Percentiles rank a stretch among this genome's conserved stretches.
These are phyloP conservation scores for Tolypocladium sp. DNA, from an alignment of 2,329 filamentous ascomycete species.

Conservation along the genomic window DNA sequence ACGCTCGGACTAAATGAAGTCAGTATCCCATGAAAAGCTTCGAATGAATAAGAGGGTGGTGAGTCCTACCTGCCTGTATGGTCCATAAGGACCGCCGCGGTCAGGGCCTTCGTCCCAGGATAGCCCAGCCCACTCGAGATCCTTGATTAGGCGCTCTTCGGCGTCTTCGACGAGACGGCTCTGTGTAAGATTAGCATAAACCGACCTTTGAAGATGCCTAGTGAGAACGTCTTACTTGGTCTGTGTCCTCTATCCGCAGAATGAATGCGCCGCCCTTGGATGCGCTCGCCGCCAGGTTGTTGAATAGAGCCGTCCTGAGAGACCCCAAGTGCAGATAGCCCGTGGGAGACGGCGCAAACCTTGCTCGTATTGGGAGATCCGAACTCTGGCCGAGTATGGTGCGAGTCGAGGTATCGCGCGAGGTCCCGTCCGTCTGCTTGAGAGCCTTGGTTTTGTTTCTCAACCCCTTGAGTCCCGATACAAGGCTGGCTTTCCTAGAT, in stretches of 20 bases:
- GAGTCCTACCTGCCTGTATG: slow-evolving; percentile 66
- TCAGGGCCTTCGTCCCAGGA: slow-evolving; percentile 92
- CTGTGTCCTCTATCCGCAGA: slow-evolving; percentile 88
- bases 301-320: slow-evolving; percentile 87
- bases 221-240: slow-evolving; percentile 53
- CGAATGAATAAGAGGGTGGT: neutral
- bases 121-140: slow-evolving; percentile 81
- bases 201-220: neutral
- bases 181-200: slow-evolving; percentile 29
- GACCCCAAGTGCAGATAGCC: slow-evolving; percentile 90
- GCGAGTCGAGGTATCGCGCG: slow-evolving; percentile 6
- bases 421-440: slow-evolving; percentile 8
- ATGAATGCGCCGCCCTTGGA: slow-evolving; percentile 80
- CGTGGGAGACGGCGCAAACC: slow-evolving; percentile 93
- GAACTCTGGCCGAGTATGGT: slow-evolving; percentile 32
- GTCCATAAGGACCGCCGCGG: slow-evolving; percentile 70
- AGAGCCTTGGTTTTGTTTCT: slow-evolving; percentile 10
- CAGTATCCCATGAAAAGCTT: neutral
- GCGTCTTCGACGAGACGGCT: slow-evolving; percentile 74
- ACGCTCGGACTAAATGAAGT: slow-evolving; percentile 59
- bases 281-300: slow-evolving; percentile 79
- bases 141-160: slow-evolving; percentile 66
- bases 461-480: slow-evolving; percentile 8
- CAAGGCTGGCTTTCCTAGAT: neutral
- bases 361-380: slow-evolving; percentile 47